phyloP scores from a whole-genome alignment of 2,329 filamentous ascomycete genomes.

The Cryoendolithus antarcticus region DNA sequence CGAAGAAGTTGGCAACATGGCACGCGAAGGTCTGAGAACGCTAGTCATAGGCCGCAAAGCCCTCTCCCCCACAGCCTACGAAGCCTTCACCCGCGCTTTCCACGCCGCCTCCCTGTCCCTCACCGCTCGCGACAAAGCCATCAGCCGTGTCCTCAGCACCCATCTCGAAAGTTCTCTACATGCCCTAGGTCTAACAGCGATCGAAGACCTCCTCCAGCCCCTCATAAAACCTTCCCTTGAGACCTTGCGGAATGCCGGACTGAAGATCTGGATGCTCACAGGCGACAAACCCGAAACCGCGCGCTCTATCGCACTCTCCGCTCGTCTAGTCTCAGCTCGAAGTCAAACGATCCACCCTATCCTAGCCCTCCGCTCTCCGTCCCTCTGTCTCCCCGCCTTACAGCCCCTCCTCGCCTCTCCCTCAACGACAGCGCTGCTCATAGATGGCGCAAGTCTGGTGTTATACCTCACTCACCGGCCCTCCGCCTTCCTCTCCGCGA shows the following conservation, averaged over 20 bases:
- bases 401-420: conserved; percentile 72
- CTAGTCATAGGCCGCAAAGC: conserved; percentile 89
- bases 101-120: conserved; percentile 71
- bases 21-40: conserved; percentile 84
- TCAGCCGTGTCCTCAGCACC: conserved; percentile 67
- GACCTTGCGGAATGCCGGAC: conserved; percentile 86
- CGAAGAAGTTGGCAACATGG: conserved; percentile 99
- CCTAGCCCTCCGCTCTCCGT: conserved; percentile 59
- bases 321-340: conserved; percentile 71
- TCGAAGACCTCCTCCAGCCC: conserved; percentile 90
- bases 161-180: conserved; percentile 82
- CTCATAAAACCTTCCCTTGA: conserved; percentile 95
- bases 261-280: conserved; percentile 99
- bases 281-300: conserved; percentile 98
- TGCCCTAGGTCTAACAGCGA: conserved; percentile 89
- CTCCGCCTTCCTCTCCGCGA: conserved; percentile 73
- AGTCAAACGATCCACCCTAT: conserved; percentile 96
- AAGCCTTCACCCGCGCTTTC: conserved; percentile 63
- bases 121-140: conserved; percentile 64
- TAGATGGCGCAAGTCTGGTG: conserved; percentile 82
- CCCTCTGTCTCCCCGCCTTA: conserved; percentile 74
- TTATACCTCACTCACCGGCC: conserved; percentile 75
- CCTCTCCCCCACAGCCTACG: conserved; percentile 65
- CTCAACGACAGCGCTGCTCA: conserved; percentile 73
- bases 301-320: conserved; percentile 86